phyloP scores from a whole-genome alignment of 2,329 filamentous ascomycete species.

The Claviceps sp. region DNA sequence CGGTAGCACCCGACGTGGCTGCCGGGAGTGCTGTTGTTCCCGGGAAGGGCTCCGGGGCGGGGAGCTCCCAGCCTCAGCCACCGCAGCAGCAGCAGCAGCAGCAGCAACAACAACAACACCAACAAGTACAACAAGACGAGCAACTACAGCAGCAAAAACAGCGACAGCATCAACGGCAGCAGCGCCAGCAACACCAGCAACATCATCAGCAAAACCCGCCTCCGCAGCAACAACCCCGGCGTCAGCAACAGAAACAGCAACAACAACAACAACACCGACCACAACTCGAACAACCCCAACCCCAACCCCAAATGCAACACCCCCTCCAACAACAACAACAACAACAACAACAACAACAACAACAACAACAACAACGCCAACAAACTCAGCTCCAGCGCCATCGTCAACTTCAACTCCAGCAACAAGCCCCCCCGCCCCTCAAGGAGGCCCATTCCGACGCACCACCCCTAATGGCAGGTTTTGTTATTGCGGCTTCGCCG shows the following conservation, averaged over 20 bases:
- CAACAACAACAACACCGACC: background rate
- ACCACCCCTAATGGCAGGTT: slow-evolving; percentile 39
- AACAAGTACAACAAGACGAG: too few species aligned
- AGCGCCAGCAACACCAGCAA: background rate
- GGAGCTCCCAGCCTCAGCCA: too few species aligned
- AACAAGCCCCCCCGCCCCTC: too few species aligned
- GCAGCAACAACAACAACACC: too few species aligned
- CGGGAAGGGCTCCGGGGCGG: background rate
- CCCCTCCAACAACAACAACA: too few species aligned
- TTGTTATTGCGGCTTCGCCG: slow-evolving; percentile 37
- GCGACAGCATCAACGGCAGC: background rate
- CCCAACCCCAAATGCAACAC: too few species aligned
- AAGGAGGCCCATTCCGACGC: slow-evolving; percentile 10
- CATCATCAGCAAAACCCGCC: background rate
- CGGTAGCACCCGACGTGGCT: slow-evolving; percentile 3
- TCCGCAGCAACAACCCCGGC: background rate
- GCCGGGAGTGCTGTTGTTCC: background rate
- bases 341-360: too few species aligned
- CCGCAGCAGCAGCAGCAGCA: background rate
- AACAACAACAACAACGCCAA: too few species aligned
- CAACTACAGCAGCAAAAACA: too few species aligned
- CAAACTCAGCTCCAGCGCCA: too few species aligned
- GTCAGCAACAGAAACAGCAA: background rate
- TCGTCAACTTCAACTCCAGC: too few species aligned
- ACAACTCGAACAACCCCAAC: too few species aligned